Evolutionary conservation across 1,139 yeast genomes (phyloP), one percentile per base, ranked within the genome.

Genomic region (Debaryomycetaceae sp.): DNA sequence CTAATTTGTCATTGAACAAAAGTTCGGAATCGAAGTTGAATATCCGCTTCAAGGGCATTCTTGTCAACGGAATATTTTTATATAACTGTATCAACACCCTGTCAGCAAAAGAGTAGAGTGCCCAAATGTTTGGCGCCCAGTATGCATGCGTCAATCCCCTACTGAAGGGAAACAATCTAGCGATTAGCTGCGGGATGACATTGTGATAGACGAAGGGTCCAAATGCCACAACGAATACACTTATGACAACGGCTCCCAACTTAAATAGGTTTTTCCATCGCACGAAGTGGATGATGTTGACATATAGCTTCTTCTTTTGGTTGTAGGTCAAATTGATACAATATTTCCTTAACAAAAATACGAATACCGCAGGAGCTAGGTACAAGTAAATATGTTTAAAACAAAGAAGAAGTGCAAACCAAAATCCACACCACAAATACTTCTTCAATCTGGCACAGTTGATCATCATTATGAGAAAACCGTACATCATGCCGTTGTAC

Each of bases 121-220:
- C 97, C 99, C 99, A 93, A 43, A 90, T 72, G 56, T 93, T 93
- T 5, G 99, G 99, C 0, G 99, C 99, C 99, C 99, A 93, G 66
- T 95, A 95, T 0, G 98, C 97, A 64, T 95, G 99, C 5, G 97
- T 93, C 36, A 95, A 74, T 1, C 99, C 99, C 59, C 99, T 77
- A 42, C 96, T 86, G 60, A 93, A 93, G 5, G 99, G 99, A 65
- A 93, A 93, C 36, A 95, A 66, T 42, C 99, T 72, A 5, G 71
- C 62, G 9, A 88, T 42, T 14, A 93, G 66, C 50, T 88, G 81
- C 1, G 87, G 86, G 42, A 87, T 59, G 38, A 84, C 86, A 6
- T 76, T 72, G 54, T 80, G 72, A 58, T 83, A 81, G 9, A 77
- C 66, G 58, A 90, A 90, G 0, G 99, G 99, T 0, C 76, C 87